Base-by-base conservation (phyloP, 768 basidiomycete species). In the Suillus decipiens region DNA sequence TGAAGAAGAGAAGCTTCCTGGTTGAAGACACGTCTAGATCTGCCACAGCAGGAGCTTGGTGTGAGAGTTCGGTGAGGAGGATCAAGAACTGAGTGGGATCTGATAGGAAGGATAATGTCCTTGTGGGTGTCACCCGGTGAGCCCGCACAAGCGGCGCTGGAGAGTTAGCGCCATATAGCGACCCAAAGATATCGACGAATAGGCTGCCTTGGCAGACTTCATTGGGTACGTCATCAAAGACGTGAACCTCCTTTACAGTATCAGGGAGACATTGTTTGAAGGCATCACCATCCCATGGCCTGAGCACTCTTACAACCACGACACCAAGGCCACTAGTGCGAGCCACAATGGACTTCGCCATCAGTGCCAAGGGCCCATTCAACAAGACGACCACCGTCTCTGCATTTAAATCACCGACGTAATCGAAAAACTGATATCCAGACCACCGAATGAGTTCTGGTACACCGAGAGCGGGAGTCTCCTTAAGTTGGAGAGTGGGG, bases 341-440 rank as follows among this genome's bases (percentile, higher is more conserved):
- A 43, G 72, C 65, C 14, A 82, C 81, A 12, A 87, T 72, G 1
- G 84, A 81, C 67, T 86, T 84, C 24, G 87, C 84, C 39, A 79
- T 77, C 42, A 87, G 78, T n/a, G 93, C 89, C 42, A 92, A 75
- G 2, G 91, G 88, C 0, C 93, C 87, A 68, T 96, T 95, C 63
- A 89, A 78, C 24, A 89, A 66, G 51, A 96, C 86, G 64, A 96
- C 64, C 57, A 89, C 86, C 17, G 85, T 86, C 34, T 78, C 79
- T 0, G 94, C 90, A 22, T 81, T 74, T 43, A 70, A 67, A 71
- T 89, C 86, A 19, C 95, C 95, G 12, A 76, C 74, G 74, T 93
- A 94, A 61, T 89, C 85, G 75, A 96, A 95, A 63, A 82, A 85
- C n/a, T 78, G 77, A 70, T 93, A 89, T n/a, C 90, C 88, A 15